phyloP scores from a whole-genome alignment of 1,139 yeast genomes.

The Yarrowia galli region DNA sequence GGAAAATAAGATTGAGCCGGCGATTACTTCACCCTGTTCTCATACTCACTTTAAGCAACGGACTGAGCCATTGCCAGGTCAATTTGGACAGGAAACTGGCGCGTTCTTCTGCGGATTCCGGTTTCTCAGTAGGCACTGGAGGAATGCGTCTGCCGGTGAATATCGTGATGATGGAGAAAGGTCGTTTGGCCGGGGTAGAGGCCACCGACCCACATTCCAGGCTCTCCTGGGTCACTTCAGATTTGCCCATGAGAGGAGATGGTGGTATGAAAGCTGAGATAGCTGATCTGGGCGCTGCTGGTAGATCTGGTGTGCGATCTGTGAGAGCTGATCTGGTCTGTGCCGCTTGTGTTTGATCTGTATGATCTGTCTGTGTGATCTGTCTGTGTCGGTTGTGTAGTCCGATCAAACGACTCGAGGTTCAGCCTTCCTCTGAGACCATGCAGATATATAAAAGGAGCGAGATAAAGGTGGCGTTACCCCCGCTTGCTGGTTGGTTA shows the following conservation, averaged over 20 bases:
- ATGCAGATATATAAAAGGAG: slow-evolving; percentile 6
- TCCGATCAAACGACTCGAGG: no score
- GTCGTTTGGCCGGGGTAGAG: slow-evolving; percentile 1
- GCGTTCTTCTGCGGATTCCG: slow-evolving; percentile 23
- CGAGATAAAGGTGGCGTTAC: slow-evolving; percentile 13
- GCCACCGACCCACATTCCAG: slow-evolving; percentile 13
- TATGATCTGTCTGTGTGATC: not conserved
- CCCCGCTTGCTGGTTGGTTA: slow-evolving; percentile 16
- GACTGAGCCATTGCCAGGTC: slow-evolving; percentile 37
- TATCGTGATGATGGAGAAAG: slow-evolving; percentile 12
- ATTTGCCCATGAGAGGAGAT: slow-evolving; percentile 4
- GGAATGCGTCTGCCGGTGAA: slow-evolving; percentile 37
- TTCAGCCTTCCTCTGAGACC: no score
- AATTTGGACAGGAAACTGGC: slow-evolving; percentile 18
- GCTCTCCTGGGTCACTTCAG: not conserved
- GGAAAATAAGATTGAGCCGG: no score
- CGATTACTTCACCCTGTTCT: no score
- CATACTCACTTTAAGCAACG: slow-evolving; percentile 31
- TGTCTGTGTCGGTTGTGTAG: not conserved
- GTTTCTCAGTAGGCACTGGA: slow-evolving; percentile 17
- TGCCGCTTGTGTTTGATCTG: not conserved
- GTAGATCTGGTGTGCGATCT: not conserved
- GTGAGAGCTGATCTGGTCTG: not conserved
- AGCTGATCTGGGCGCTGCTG: not conserved
- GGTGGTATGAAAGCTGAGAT: not conserved